Conservation (phyloP, 495 filamentous ascomycete species). For the Neurospora sp. region DNA sequence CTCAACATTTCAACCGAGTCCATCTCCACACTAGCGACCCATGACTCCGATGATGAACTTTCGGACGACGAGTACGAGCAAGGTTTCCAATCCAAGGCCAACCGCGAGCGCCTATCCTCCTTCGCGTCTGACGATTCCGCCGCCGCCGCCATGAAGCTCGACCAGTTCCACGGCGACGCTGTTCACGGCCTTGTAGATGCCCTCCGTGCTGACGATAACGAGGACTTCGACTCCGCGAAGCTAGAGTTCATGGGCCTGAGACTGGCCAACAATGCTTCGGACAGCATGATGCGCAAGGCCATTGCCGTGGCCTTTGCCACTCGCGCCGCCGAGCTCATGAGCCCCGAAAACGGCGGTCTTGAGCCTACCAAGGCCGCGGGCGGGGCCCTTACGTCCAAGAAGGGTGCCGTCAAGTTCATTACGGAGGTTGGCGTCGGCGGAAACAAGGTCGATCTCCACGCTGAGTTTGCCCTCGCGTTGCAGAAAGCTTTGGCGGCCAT, state of each 20-base stretch:
- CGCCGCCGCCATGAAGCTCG: constrained; percentile 24
- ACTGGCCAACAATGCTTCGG: constrained; percentile 80
- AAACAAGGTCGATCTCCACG: constrained; percentile 48
- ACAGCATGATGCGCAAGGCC: constrained; percentile 75
- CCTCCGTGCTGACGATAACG: constrained; percentile 45
- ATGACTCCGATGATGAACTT: constrained; percentile 24
- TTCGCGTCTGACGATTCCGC: constrained; percentile 43
- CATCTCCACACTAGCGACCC: constrained; percentile 50
- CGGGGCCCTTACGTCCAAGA: constrained; percentile 37
- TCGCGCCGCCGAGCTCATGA: constrained; percentile 63
- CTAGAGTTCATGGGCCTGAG: constrained; percentile 84
- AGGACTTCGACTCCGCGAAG: constrained; percentile 74
- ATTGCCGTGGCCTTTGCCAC: constrained; percentile 78
- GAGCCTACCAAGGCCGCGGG: constrained; percentile 57
- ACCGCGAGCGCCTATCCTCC: constrained; percentile 37
- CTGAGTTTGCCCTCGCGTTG: constrained; percentile 70
- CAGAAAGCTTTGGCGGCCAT: constrained; percentile 64
- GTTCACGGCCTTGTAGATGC: constrained; percentile 74
- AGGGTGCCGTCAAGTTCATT: constrained; percentile 41
- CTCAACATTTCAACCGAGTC: constrained; percentile 67
- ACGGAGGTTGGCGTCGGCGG: constrained; percentile 41
- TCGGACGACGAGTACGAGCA: constrained; percentile 25
- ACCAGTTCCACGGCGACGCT: constrained; percentile 81
- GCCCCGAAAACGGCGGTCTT: constrained; percentile 37
- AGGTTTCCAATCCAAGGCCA: constrained; percentile 9